Evolutionary conservation across 1,284 basidiomycete genomes (phyloP).

Genomic region (Heterobasidion occidentale): DNA sequence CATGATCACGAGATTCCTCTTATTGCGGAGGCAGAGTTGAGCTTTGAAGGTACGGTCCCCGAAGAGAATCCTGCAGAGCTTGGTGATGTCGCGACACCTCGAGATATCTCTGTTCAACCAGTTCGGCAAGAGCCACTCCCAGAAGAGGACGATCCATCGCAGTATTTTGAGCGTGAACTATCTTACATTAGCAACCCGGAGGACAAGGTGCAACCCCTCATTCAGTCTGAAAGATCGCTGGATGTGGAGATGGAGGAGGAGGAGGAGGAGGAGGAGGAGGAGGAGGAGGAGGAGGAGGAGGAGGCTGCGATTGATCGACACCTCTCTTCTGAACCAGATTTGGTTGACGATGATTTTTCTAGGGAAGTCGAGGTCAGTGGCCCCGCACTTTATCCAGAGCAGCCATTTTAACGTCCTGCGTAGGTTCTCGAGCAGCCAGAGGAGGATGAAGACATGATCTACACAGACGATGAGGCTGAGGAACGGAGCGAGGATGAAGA

Average conservation of each 20-base stretch:
- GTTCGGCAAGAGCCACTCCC: no score
- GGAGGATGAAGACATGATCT: constrained; percentile 1
- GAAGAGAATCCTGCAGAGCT: not conserved
- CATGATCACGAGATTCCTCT: not conserved
- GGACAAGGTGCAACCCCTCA: constrained; percentile 9
- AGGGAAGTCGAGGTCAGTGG: no score
- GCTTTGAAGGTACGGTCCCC: not conserved
- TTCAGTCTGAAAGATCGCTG: not conserved
- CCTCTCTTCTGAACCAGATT: constrained; percentile 22
- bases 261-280: not conserved
- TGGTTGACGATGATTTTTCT: no score
- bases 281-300: constrained; percentile 11
- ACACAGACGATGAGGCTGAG: constrained; percentile 9
- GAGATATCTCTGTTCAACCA: no score
- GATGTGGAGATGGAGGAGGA: not conserved
- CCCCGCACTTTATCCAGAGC: no score
- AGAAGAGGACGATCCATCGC: no score
- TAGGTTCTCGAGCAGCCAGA: not conserved
- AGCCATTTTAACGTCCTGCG: constrained; percentile 1
- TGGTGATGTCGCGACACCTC: not conserved
- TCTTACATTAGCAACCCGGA: no score
- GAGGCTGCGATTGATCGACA: constrained; percentile 22
- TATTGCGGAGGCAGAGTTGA: not conserved
- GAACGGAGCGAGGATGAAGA: constrained; percentile 13
- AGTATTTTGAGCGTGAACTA: no score